Conservation (phyloP, 2,329 filamentous ascomycete species). For the Fusarium guadeloupense region DNA sequence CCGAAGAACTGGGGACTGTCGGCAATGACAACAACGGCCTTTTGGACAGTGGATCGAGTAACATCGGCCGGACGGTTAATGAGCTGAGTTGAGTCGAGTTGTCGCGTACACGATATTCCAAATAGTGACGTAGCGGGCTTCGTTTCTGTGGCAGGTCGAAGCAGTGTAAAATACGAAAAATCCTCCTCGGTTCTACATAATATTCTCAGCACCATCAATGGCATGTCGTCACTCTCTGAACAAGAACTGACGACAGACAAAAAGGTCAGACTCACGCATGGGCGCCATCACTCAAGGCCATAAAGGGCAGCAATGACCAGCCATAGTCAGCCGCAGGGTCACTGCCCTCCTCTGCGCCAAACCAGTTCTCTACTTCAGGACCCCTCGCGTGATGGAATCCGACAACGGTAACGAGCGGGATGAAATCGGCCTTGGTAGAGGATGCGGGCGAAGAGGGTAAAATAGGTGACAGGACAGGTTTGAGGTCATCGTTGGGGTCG, state of each 20-base stretch:
- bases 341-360: constrained; percentile 75
- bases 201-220: constrained; percentile 25
- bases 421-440: constrained; percentile 56
- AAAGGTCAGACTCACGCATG: constrained; percentile 75
- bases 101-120: constrained; percentile 93
- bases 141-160: constrained; percentile 65
- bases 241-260: background rate
- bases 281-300: constrained; percentile 94
- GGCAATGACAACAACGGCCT: constrained; percentile 94
- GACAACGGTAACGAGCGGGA: constrained; percentile 79
- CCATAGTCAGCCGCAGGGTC: constrained; percentile 87
- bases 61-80: constrained; percentile 85
- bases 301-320: constrained; percentile 92
- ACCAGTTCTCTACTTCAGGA: constrained; percentile 93
- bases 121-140: constrained; percentile 83
- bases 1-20: constrained; percentile 91
- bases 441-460: constrained; percentile 45
- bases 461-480: constrained; percentile 47
- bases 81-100: constrained; percentile 82
- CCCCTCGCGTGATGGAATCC: constrained; percentile 88
- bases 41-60: constrained; percentile 96
- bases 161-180: constrained; percentile 97
- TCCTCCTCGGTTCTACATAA: constrained; percentile 83
- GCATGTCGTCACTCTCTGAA: background rate
- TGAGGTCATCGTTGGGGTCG: constrained; percentile 38